Conservation (phyloP, 2,329 filamentous ascomycete genomes). For the Alternaria arborescens region DNA sequence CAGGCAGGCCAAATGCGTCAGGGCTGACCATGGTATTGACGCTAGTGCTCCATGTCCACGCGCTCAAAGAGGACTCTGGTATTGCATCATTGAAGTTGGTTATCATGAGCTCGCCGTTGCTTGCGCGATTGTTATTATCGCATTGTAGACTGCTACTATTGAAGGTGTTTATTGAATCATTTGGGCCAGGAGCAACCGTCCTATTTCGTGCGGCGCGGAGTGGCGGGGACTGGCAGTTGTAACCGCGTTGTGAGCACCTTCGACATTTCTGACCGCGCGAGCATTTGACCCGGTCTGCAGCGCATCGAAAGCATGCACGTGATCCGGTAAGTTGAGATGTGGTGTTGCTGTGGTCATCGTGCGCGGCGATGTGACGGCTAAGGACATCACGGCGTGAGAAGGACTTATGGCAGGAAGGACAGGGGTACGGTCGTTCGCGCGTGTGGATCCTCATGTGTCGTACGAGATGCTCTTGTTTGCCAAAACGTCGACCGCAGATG, state of each 20-base stretch:
- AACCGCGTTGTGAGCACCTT: conserved; percentile 30
- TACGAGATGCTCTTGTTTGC: conserved; percentile 20
- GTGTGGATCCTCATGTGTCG: conserved; percentile 25
- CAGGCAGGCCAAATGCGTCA: conserved; percentile 13
- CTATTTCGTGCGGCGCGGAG: neutral
- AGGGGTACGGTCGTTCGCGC: conserved; percentile 21
- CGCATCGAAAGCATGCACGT: conserved; percentile 39
- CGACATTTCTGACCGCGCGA: conserved; percentile 37
- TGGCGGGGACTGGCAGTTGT: conserved; percentile 35
- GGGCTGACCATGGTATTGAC: neutral
- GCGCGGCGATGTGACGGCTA: conserved; percentile 18
- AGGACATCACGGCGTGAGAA: conserved; percentile 16
- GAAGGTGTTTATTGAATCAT: neutral
- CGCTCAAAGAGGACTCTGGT: neutral
- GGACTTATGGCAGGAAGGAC: conserved; percentile 17
- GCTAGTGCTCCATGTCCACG: conserved; percentile 3
- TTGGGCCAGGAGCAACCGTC: neutral
- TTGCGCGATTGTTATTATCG: neutral
- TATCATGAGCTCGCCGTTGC: neutral
- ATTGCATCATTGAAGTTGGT: neutral
- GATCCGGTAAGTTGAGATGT: neutral
- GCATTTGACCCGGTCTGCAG: conserved; percentile 39
- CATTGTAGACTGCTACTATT: neutral
- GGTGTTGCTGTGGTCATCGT: conserved; percentile 7
- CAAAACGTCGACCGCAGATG: conserved; percentile 16